Conservation (phyloP, 345 rosid species). For the Moringa oleifera region DNA sequence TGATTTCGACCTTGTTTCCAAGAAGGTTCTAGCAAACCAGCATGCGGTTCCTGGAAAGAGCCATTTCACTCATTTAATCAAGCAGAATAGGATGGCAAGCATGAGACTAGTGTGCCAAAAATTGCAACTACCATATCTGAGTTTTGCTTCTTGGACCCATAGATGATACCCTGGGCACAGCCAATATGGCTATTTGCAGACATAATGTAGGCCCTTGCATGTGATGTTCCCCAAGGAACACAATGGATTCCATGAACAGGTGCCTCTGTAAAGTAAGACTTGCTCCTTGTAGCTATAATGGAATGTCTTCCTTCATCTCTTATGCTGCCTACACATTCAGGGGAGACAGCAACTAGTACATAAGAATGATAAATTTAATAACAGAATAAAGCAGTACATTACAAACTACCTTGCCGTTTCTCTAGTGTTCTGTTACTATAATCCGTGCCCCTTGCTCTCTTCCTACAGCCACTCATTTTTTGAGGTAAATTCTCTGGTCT, state of each 20-base stretch:
- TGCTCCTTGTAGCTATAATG: conserved; percentile 9
- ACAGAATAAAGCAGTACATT: background rate
- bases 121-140: conserved; percentile 17
- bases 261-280: conserved; percentile 4
- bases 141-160: conserved; percentile 16
- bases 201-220: conserved; percentile 2
- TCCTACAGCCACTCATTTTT: background rate
- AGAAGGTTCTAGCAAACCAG: conserved; percentile 14
- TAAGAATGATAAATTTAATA: background rate
- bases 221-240: conserved; percentile 1
- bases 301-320: conserved; percentile 5
- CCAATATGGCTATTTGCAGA: background rate
- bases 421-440: conserved; percentile 4
- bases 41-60: conserved; percentile 24
- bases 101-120: background rate
- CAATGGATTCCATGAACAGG: conserved; percentile 3
- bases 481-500: conserved; percentile 2
- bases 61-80: conserved; percentile 7
- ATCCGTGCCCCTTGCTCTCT: conserved; percentile 1
- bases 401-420: conserved; percentile 13
- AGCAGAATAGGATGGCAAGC: background rate
- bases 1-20: conserved; percentile 2
- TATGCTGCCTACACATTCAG: conserved; percentile 6
- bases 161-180: conserved; percentile 8
- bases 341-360: background rate